Evolutionary conservation across 129 eudicot species (phyloP).

Genomic region (Tagetes patula): DNA sequence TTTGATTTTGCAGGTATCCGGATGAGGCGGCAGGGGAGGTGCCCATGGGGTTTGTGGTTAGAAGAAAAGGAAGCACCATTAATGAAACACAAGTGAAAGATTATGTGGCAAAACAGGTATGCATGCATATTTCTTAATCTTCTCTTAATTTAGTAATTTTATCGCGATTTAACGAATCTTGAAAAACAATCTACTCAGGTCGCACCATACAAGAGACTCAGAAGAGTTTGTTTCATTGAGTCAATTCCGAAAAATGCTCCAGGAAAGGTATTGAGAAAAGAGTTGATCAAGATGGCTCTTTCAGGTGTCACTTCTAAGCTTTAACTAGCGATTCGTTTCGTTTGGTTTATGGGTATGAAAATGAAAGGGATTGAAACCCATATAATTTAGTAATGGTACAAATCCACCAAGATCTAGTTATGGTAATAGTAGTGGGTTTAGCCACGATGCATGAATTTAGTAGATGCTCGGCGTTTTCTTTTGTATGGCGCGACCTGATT

Average conservation of each 20-base stretch:
- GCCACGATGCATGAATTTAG: no score
- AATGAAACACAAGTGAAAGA: constrained; percentile 46
- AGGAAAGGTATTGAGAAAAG: constrained; percentile 57
- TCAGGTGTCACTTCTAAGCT: constrained; percentile 44
- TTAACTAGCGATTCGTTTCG: constrained; percentile 20
- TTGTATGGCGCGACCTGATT: no score
- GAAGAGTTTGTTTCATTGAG: constrained; percentile 45
- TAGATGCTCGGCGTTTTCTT: no score
- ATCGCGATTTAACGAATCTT: background rate
- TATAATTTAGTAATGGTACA: no score
- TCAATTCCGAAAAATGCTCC: constrained; percentile 54
- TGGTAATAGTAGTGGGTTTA: no score
- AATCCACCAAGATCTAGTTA: no score
- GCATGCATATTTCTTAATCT: background rate
- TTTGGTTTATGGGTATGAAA: constrained; percentile 5
- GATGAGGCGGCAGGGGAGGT: constrained; percentile 70
- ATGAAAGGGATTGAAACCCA: background rate
- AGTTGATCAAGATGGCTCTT: constrained; percentile 46
- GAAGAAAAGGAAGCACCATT: constrained; percentile 46
- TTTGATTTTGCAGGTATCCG: constrained; percentile 50
- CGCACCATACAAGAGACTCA: constrained; percentile 57
- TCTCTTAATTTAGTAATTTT: background rate
- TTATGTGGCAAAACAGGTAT: constrained; percentile 61
- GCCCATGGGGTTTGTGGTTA: constrained; percentile 71
- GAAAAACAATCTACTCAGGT: constrained; percentile 8